Conservation (phyloP, 345 rosid genomes). For the Gynandropsis gynandra region DNA sequence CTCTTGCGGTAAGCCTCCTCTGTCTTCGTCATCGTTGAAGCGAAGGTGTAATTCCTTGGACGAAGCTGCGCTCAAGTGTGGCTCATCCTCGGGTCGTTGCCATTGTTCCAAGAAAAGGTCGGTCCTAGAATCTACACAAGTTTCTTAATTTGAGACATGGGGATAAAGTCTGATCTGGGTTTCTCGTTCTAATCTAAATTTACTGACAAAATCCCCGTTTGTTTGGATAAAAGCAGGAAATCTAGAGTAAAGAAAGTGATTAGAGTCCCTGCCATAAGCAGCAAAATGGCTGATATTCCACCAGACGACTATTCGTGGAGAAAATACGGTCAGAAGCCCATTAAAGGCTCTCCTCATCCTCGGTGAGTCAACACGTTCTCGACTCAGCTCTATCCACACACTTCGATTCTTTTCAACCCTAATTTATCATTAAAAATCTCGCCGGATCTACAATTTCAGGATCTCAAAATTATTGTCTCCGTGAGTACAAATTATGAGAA, state of each 20-base stretch:
- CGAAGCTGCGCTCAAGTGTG: too few species aligned
- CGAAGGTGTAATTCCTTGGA: conserved; percentile 53
- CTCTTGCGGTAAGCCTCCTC: conserved; percentile 63
- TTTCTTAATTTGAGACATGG: neutral
- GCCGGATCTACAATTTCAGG: too few species aligned
- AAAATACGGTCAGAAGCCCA: conserved; percentile 94
- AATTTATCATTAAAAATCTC: too few species aligned
- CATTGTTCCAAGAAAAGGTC: conserved; percentile 96
- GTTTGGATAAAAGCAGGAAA: conserved; percentile 39
- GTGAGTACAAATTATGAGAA: too few species aligned
- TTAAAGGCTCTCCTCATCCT: conserved; percentile 98
- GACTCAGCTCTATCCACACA: too few species aligned
- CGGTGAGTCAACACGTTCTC: conserved; percentile 37
- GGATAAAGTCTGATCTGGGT: too few species aligned
- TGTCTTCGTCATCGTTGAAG: conserved; percentile 50
- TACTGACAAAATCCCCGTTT: neutral
- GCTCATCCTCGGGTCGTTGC: conserved; percentile 63
- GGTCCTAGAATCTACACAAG: neutral
- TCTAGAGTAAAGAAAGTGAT: conserved; percentile 57
- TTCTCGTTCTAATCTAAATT: too few species aligned
- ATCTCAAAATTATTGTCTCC: too few species aligned
- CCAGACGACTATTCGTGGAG: conserved; percentile 91
- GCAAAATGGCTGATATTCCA: conserved; percentile 87
- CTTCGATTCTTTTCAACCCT: neutral
- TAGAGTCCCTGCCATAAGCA: conserved; percentile 77